Conservation (phyloP, 805 yeast species). For the Diddensiella transvaalensis region DNA sequence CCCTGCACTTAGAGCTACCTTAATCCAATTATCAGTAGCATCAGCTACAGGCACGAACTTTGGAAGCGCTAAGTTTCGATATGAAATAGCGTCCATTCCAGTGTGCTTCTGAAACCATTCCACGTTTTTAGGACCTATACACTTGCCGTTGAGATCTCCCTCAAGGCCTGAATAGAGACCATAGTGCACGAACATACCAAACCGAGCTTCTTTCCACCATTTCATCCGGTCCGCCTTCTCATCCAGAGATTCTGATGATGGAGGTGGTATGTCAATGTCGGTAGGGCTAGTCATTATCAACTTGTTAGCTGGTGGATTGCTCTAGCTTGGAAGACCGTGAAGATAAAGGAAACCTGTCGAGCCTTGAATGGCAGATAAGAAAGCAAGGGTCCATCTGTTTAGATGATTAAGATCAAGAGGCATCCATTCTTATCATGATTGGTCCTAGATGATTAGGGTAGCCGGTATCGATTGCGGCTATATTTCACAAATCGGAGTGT, state of each 20-base stretch:
- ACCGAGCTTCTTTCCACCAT: constrained; percentile 19
- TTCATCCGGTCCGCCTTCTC: constrained; percentile 10
- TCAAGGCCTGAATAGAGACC: constrained; percentile 18
- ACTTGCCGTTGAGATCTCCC: constrained; percentile 16
- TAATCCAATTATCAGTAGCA: constrained; percentile 15
- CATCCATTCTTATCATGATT: too few species aligned
- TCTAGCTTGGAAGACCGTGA: too few species aligned
- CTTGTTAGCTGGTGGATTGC: too few species aligned
- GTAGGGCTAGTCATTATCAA: too few species aligned
- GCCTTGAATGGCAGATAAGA: too few species aligned
- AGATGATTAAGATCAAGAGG: too few species aligned
- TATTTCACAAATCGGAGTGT: too few species aligned
- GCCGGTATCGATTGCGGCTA: too few species aligned
- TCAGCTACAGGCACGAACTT: constrained; percentile 7
- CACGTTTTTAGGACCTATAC: constrained; percentile 5
- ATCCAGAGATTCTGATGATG: neutral
- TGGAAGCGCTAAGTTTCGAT: constrained; percentile 11
- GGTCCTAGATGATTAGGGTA: too few species aligned
- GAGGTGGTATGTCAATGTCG: too few species aligned
- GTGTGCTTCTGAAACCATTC: constrained; percentile 19
- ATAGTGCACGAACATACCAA: constrained; percentile 21
- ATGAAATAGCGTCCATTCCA: constrained; percentile 14
- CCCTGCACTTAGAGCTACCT: constrained; percentile 14
- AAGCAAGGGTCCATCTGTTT: too few species aligned
- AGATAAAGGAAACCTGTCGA: too few species aligned